phyloP scores from a whole-genome alignment of 441 rosid genomes.

The Syzygium malaccense region DNA sequence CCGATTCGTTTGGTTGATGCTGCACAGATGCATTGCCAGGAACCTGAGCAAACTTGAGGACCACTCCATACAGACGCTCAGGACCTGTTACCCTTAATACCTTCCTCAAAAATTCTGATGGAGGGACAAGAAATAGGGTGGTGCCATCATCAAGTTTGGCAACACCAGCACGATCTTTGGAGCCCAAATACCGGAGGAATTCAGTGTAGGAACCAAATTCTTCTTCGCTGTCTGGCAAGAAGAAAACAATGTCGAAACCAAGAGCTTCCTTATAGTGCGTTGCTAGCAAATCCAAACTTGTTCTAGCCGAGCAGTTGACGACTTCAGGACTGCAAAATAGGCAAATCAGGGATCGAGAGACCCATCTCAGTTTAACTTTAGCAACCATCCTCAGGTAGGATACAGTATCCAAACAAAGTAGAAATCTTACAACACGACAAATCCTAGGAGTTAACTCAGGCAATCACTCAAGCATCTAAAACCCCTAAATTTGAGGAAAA shows the following conservation, averaged over 20 bases:
- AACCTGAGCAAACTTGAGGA: slow-evolving; percentile 67
- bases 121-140: slow-evolving; percentile 87
- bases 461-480: neutral
- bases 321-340: slow-evolving; percentile 69
- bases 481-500: neutral
- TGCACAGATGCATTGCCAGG: slow-evolving; percentile 23
- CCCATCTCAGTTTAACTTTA: neutral
- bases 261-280: slow-evolving; percentile 73
- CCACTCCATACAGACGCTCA: slow-evolving; percentile 91
- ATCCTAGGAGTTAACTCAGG: neutral
- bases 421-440: neutral
- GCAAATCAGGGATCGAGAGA: neutral
- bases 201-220: slow-evolving; percentile 96
- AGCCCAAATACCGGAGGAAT: slow-evolving; percentile 85
- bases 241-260: slow-evolving; percentile 79
- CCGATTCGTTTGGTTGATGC: slow-evolving; percentile 29
- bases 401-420: neutral
- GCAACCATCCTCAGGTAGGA: neutral
- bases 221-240: slow-evolving; percentile 91
- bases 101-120: slow-evolving; percentile 77
- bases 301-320: slow-evolving; percentile 95
- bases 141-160: slow-evolving; percentile 92
- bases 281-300: slow-evolving; percentile 91
- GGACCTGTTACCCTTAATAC: slow-evolving; percentile 84
- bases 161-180: slow-evolving; percentile 93